Percentiles rank a stretch among this genome's conserved stretches.
Evolutionary conservation across 208 protist species (phyloP).

Genomic region (Lotmaria passim): DNA sequence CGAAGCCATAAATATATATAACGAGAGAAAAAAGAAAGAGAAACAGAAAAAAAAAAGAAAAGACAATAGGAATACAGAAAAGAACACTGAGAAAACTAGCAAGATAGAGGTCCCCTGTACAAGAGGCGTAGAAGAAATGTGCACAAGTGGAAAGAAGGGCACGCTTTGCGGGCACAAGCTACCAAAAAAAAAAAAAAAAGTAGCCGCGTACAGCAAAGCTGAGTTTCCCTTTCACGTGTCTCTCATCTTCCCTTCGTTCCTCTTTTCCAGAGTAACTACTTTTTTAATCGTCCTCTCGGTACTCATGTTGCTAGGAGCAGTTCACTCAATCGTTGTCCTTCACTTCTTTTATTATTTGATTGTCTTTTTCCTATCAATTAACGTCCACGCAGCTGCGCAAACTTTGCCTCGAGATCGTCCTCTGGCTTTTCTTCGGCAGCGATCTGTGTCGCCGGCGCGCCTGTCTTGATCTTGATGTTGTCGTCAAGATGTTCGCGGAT

Average conservation of each 20-base stretch:
- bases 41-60: background rate
- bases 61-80: background rate
- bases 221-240: no score
- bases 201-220: no score
- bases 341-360: background rate
- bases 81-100: background rate
- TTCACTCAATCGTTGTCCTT: no score
- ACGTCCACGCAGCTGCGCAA: constrained; percentile 69
- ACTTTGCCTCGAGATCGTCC: constrained; percentile 71
- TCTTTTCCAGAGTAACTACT: no score
- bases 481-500: constrained; percentile 74
- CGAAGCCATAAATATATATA: background rate
- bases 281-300: no score
- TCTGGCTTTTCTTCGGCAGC: constrained; percentile 32
- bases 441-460: constrained; percentile 18
- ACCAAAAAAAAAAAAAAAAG: no score
- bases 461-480: constrained; percentile 57
- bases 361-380: constrained; percentile 27
- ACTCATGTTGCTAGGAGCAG: no score
- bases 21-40: background rate
- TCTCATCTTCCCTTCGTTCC: no score
- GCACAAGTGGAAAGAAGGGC: no score
- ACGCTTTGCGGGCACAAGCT: no score
- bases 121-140: no score
- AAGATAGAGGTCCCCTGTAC: constrained; percentile 8